phyloP scores from a whole-genome alignment of 1,284 basidiomycete genomes.

The Baeospora myosura region DNA sequence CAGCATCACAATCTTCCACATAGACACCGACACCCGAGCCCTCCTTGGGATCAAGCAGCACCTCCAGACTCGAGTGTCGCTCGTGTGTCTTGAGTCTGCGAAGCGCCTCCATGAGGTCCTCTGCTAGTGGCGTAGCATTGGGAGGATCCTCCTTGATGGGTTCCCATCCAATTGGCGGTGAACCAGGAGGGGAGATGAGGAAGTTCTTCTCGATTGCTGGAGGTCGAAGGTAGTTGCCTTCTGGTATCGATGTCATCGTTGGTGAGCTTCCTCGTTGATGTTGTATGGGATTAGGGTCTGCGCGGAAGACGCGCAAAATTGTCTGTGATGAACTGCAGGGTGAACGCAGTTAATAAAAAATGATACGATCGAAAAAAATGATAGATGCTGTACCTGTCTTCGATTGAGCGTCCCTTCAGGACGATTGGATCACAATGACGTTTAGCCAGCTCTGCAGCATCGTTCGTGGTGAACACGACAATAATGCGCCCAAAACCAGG shows the following conservation, averaged over 20 bases:
- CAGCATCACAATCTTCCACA: slow-evolving; percentile 57
- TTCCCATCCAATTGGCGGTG: slow-evolving; percentile 96
- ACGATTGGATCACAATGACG: slow-evolving; percentile 52
- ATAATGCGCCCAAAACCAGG: slow-evolving; percentile 76
- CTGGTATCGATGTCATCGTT: slow-evolving; percentile 31
- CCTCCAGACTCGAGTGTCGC: slow-evolving; percentile 35
- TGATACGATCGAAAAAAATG: slow-evolving; percentile 9
- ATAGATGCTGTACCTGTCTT: slow-evolving; percentile 34
- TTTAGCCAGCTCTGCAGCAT: slow-evolving; percentile 62
- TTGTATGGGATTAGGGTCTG: slow-evolving; percentile 65
- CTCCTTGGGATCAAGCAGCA: slow-evolving; percentile 58
- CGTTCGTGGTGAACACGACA: slow-evolving; percentile 65
- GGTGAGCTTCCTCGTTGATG: too few species aligned
- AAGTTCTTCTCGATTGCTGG: slow-evolving; percentile 88
- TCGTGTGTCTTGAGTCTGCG: slow-evolving; percentile 45
- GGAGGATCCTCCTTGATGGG: slow-evolving; percentile 88
- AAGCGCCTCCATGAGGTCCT: slow-evolving; percentile 82
- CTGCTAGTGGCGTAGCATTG: slow-evolving; percentile 79
- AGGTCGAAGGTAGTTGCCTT: slow-evolving; percentile 60
- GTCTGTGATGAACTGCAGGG: too few species aligned
- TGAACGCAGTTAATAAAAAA: slow-evolving; percentile 9
- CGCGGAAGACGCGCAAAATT: slow-evolving; percentile 71
- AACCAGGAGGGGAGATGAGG: slow-evolving; percentile 96
- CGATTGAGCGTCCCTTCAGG: slow-evolving; percentile 43
- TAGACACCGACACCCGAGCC: slow-evolving; percentile 70